Conservation (phyloP, 2,329 filamentous ascomycete genomes). For the Diaporthe destruens region DNA sequence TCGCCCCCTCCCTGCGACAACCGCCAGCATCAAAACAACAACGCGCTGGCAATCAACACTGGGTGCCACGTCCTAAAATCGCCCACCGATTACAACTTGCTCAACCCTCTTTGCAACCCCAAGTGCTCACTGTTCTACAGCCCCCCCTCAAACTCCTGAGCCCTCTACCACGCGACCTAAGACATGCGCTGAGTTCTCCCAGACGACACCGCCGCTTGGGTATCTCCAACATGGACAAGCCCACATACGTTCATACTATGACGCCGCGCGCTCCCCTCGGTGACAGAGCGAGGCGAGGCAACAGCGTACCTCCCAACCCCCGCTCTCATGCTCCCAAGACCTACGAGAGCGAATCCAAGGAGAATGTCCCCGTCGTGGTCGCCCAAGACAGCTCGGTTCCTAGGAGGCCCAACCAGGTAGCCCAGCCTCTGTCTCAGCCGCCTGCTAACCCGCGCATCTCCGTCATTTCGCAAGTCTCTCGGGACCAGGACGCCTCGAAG, state of each 20-base stretch:
- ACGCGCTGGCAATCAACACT: neutral
- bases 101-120: conserved; percentile 10
- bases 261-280: conserved; percentile 35
- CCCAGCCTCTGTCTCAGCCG: conserved; percentile 29
- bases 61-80: neutral
- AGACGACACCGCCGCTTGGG: neutral
- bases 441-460: conserved; percentile 49
- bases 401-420: conserved; percentile 17
- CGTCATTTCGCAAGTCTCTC: conserved; percentile 50
- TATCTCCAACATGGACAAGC: conserved; percentile 37
- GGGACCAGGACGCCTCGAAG: conserved; percentile 48
- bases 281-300: conserved; percentile 36
- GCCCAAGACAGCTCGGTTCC: conserved; percentile 15
- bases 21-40: conserved; percentile 26
- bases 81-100: conserved; percentile 22
- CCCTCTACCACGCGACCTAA: neutral
- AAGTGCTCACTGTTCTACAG: conserved; percentile 9
- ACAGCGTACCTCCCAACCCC: conserved; percentile 28
- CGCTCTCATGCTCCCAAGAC: conserved; percentile 18
- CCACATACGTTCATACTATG: conserved; percentile 11
- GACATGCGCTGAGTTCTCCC: conserved; percentile 32
- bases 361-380: conserved; percentile 34
- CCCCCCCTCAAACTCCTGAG: neutral
- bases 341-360: conserved; percentile 39
- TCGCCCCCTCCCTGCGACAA: conserved; percentile 13